Conservation (phyloP, 2,329 filamentous ascomycete genomes). For the Didymella arachidicola region DNA sequence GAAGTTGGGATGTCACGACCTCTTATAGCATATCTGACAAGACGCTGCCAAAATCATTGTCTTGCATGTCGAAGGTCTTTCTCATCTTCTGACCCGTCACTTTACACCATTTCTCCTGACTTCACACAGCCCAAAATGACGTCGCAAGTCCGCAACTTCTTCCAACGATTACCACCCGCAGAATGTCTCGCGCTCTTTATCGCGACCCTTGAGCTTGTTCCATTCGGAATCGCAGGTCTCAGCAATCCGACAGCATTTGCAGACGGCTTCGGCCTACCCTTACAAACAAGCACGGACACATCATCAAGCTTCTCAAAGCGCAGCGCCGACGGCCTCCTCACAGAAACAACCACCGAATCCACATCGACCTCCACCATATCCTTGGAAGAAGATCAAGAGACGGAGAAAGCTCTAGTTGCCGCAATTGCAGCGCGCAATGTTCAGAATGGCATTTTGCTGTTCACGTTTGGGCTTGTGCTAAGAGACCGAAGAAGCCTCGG, state of each 20-base stretch:
- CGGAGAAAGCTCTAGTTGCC: slow-evolving; percentile 32
- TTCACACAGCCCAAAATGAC: too few relatives aligned
- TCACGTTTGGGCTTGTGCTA: slow-evolving; percentile 31
- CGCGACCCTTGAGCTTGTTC: slow-evolving; percentile 33
- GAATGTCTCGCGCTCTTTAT: slow-evolving; percentile 37
- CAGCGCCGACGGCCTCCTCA: background rate
- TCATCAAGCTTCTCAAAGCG: slow-evolving; percentile 12
- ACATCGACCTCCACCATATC: slow-evolving; percentile 1
- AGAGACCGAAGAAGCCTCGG: slow-evolving; percentile 34
- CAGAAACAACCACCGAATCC: slow-evolving; percentile 4
- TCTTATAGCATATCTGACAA: too few relatives aligned
- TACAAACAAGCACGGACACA: slow-evolving; percentile 10
- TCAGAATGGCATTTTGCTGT: slow-evolving; percentile 32
- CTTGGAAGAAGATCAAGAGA: slow-evolving; percentile 26
- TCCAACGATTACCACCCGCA: slow-evolving; percentile 32
- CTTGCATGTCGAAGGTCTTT: too few relatives aligned
- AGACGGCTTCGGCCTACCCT: slow-evolving; percentile 30
- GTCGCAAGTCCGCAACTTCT: slow-evolving; percentile 27
- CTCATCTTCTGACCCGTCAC: too few relatives aligned
- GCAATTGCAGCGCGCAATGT: slow-evolving; percentile 37
- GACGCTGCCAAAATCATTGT: too few relatives aligned
- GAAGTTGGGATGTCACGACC: too few relatives aligned
- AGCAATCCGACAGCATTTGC: slow-evolving; percentile 27
- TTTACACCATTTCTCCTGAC: too few relatives aligned
- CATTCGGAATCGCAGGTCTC: slow-evolving; percentile 33